Base-by-base conservation (phyloP, 306 rosid species). In the Sesbania bispinosa region DNA sequence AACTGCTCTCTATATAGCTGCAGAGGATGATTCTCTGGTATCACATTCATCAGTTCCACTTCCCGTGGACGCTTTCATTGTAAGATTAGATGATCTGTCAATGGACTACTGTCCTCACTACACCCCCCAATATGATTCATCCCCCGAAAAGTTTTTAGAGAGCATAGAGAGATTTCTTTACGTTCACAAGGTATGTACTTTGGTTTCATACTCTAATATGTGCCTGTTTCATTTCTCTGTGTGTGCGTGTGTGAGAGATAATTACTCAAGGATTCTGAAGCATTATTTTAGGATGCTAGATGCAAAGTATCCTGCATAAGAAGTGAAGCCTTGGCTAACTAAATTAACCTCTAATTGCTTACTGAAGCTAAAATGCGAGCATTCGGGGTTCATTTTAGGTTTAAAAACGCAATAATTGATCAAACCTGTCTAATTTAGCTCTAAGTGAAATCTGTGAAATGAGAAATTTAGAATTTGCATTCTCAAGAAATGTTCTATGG, bases 41-140 rank as follows among this genome's bases (percentile, higher is more conserved):
- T 94, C 97, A 14, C 97, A 94, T 86, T 94, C 98, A 0, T 94
- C 97, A 0, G 98, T 94, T 77, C 96, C 96, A 5, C 96, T 90
- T 61, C 97, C 98, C 0, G 92, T 90, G 2, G 96, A 93, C 81
- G 94, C 90, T 77, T 93, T 88, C 64, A 26, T 88, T 23, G 68
- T 55, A 7, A 86, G 96, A 75, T 53, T 93, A 80, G 96, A 81
- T 71, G 96, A 89, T 79, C 96, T 94, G 60, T 90, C 92, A 3
- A 85, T 90, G 90, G 92, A 81, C 38, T 94, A 84, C 65, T 90
- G 91, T 67, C 85, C 96, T 78, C 87, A 85, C 50, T 80, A 89
- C 81, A 85, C 69, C 65, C 87, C 89, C 2, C 67, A 87, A 16
- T 82, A 77, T 14, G 83, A 79, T 50, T 81, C 85, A 3, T 85